These are phyloP conservation scores for Farysia itapuensis DNA, from an alignment of 1,284 basidiomycete genomes.

Conservation along the genomic window DNA sequence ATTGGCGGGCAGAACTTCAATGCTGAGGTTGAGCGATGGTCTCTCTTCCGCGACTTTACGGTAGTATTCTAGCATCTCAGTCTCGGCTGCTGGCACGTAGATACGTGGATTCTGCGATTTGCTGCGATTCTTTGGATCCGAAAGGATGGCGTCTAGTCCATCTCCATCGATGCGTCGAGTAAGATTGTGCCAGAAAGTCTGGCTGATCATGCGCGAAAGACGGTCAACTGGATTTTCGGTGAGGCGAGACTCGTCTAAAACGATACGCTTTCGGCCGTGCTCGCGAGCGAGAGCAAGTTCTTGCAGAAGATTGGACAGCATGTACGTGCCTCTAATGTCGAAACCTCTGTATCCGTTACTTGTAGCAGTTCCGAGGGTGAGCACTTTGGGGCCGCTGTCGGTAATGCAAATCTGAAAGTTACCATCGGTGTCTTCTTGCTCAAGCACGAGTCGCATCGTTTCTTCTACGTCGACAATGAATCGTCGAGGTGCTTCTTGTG, in stretches of 20 bases:
- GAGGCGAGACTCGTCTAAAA: constrained; percentile 92
- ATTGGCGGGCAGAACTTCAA: constrained; percentile 83
- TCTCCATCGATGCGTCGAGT: constrained; percentile 96
- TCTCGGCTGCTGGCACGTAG: constrained; percentile 88
- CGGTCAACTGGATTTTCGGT: constrained; percentile 97
- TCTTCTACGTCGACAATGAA: constrained; percentile 99
- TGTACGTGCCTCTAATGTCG: constrained; percentile 78
- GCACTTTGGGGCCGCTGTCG: constrained; percentile 93
- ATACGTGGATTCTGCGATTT: constrained; percentile 69
- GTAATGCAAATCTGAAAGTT: constrained; percentile 94
- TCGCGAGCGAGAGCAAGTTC: constrained; percentile 96
- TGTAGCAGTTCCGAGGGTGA: constrained; percentile 91
- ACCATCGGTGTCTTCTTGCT: constrained; percentile 96
- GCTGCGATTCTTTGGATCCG: constrained; percentile 80
- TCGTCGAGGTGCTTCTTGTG: constrained; percentile 61
- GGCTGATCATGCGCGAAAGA: constrained; percentile 94
- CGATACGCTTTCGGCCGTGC: constrained; percentile 89
- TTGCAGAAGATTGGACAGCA: constrained; percentile 98
- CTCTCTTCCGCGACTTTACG: constrained; percentile 62
- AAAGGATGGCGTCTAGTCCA: constrained; percentile 91
- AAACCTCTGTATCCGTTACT: constrained; percentile 83
- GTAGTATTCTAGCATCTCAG: constrained; percentile 93
- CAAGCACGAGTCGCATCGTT: constrained; percentile 90
- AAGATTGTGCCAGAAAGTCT: constrained; percentile 96
- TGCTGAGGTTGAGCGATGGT: constrained; percentile 80